Percentiles rank a stretch among this genome's conserved stretches.
phyloP scores from a whole-genome alignment of 495 filamentous ascomycete genomes.

The Aspergillus carlsbadensis region DNA sequence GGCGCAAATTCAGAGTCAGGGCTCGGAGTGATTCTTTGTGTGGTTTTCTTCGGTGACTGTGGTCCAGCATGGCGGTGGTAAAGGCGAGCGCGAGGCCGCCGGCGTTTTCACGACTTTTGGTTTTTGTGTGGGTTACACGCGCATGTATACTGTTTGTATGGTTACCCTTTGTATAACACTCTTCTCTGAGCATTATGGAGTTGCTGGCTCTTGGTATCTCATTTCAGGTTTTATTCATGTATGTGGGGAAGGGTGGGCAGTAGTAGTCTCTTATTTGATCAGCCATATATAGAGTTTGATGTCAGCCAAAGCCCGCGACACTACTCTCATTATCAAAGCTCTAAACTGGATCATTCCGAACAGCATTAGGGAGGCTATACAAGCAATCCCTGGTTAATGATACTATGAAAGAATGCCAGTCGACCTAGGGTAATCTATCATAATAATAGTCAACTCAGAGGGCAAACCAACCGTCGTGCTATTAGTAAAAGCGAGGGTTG shows the following conservation, averaged over 20 bases:
- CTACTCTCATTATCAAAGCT: too few relatives aligned
- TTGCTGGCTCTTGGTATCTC: conserved; percentile 18
- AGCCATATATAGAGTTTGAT: background rate
- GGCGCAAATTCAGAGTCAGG: conserved; percentile 25
- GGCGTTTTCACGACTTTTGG: background rate
- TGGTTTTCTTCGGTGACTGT: background rate
- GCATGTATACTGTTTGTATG: conserved; percentile 18
- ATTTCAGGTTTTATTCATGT: too few relatives aligned
- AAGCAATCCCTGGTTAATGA: background rate
- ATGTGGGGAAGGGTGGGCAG: too few relatives aligned
- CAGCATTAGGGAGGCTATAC: background rate
- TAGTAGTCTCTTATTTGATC: background rate
- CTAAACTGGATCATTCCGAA: too few relatives aligned
- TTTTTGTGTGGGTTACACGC: conserved; percentile 14
- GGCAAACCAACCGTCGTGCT: background rate
- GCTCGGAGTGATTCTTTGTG: conserved; percentile 16
- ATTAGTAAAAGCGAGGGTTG: background rate
- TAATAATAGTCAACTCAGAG: conserved; percentile 16
- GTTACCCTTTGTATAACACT: conserved; percentile 32
- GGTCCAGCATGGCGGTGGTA: background rate
- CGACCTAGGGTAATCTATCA: conserved; percentile 14
- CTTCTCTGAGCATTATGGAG: conserved; percentile 40
- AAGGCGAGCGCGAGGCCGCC: background rate
- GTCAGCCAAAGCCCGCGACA: too few relatives aligned
- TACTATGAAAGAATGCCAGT: background rate